phyloP scores from a whole-genome alignment of 192 early-diverging fungal genomes.

The Allomyces javanicus region DNA sequence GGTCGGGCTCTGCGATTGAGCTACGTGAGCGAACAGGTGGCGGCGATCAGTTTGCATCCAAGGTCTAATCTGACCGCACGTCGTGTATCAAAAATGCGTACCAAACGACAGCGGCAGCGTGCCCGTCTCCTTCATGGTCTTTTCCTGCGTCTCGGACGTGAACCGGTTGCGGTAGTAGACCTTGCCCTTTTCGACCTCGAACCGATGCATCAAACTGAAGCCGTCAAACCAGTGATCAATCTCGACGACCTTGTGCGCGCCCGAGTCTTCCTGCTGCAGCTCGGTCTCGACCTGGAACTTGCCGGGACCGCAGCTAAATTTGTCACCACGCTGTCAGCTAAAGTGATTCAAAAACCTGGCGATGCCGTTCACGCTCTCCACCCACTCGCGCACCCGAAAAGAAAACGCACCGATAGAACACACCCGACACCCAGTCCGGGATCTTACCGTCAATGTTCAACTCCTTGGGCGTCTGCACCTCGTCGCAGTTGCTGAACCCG shows the following conservation, averaged over 20 bases:
- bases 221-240: neutral
- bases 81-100: neutral
- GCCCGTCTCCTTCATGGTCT: neutral
- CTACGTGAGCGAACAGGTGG: conserved; percentile 10
- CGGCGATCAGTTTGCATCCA: conserved; percentile 5
- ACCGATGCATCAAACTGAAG: neutral
- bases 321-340: neutral
- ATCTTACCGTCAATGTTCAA: neutral
- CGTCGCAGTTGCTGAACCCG: neutral
- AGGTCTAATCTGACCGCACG: too few relatives aligned
- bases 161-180: neutral
- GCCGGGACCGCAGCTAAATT: neutral
- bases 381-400: neutral
- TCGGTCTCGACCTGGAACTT: neutral
- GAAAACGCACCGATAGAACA: neutral
- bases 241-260: neutral
- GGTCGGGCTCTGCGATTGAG: conserved; percentile 16
- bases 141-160: conserved; percentile 1
- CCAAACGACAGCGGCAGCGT: neutral
- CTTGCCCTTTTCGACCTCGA: neutral
- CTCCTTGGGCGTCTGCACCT: neutral
- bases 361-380: too few relatives aligned
- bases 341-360: too few relatives aligned
- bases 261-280: neutral
- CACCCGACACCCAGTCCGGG: neutral